Base-by-base conservation (phyloP, 2,329 filamentous ascomycete species). In the Aspergillus hiratsukae region DNA sequence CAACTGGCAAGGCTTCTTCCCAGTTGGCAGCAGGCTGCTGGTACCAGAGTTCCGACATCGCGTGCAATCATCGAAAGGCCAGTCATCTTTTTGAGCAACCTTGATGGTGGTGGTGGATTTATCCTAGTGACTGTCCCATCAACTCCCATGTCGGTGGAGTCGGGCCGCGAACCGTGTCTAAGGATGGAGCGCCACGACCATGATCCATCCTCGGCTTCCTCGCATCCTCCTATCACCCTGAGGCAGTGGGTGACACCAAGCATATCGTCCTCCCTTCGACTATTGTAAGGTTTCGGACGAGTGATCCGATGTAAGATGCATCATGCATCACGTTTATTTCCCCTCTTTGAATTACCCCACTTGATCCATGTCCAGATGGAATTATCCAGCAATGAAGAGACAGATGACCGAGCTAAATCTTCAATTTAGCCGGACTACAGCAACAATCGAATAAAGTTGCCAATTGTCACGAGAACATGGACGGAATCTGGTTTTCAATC, bases 1-100 rank as follows among this genome's bases (percentile, higher is more conserved):
- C 79, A 50, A 82, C 69, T 1, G 79, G 79, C 1, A 81, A 66
- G 27, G 76, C 75, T 56, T 76, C 67, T 51, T 72, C 66, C 73
- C 74, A 78, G 55, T 67, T 57, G 4, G 46, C 29, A 9, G 69
- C 68, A 48, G 67, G 63, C 23, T 59, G 57, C 4, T 57, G 54
- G 54, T 68, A 73, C 68, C 72, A 74, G 45, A 67, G 51, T 49
- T 64, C 64, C 4, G 61, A 64, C 66, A 48, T 59, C 40, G 19
- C 21, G 23, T n/a, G 28, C 6, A 29, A 23, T 31, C 23, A 17
- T 9, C 51, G 25, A 37, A 7, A 17, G 17, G 14, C 31, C 14
- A 37, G 31, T 37, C 31, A 17, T 17, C 31, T 37, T 17, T 4
- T 37, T 37, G n/a, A n/a, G n/a, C 17, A 3, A 17, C 31, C 31